phyloP scores from a whole-genome alignment of 2,329 filamentous ascomycete genomes.

The Epichloe gansuensis region DNA sequence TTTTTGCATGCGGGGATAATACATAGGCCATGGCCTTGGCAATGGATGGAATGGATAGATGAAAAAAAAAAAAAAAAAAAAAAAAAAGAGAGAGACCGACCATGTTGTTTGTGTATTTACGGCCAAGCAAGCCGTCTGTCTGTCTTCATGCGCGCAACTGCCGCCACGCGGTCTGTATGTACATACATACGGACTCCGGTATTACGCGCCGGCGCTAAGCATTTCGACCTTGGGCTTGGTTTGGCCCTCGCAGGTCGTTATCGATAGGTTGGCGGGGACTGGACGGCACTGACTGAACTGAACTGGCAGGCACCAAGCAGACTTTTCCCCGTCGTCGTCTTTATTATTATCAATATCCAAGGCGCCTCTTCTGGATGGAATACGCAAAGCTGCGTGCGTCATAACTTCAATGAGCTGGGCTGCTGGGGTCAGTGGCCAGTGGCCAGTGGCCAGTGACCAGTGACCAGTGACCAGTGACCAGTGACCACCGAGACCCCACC shows the following conservation, averaged over 20 bases:
- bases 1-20: neutral
- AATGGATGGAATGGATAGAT: neutral
- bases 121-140: too few species aligned
- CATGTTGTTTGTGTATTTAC: too few species aligned
- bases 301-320: too few species aligned
- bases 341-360: too few species aligned
- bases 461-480: neutral
- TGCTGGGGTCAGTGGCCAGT: neutral
- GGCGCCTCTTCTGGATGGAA: too few species aligned
- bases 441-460: neutral
- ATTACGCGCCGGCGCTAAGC: neutral
- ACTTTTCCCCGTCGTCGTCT: too few species aligned
- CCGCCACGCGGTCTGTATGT: neutral
- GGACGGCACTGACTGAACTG: neutral
- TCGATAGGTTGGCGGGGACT: neutral
- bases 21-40: neutral
- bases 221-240: neutral
- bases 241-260: neutral
- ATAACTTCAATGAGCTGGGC: neutral
- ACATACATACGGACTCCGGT: neutral
- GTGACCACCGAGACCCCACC: too few species aligned
- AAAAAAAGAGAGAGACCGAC: too few species aligned
- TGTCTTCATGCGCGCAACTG: neutral
- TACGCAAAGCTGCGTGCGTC: neutral
- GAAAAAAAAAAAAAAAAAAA: too few species aligned